phyloP scores from a whole-genome alignment of 2,329 filamentous ascomycete species.

The Ceratocystis lukuohia region DNA sequence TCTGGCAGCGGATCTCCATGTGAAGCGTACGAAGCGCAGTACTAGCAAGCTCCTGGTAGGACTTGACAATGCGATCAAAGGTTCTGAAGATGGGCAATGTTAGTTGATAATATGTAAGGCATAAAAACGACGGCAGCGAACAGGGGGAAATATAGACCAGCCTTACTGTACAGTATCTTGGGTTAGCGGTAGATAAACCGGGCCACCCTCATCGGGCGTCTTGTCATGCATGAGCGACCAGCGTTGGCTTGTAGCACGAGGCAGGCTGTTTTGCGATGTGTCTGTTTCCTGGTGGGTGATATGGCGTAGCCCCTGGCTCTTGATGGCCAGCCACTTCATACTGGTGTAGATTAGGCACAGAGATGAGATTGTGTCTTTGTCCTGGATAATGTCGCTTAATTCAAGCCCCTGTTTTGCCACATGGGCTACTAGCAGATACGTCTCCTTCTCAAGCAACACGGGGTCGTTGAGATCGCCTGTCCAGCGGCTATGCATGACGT shows the following conservation, averaged over 20 bases:
- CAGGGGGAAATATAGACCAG: neutral
- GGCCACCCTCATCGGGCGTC: conserved; percentile 44
- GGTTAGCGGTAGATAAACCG: conserved; percentile 78
- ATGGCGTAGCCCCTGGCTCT: conserved; percentile 66
- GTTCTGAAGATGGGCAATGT: conserved; percentile 36
- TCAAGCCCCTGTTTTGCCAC: conserved; percentile 51
- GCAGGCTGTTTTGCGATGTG: conserved; percentile 42
- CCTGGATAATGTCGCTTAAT: conserved; percentile 73
- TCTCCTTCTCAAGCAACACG: conserved; percentile 48
- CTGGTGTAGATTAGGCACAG: conserved; percentile 87
- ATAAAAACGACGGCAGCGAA: neutral
- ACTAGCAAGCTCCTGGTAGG: conserved; percentile 66
- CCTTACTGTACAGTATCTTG: conserved; percentile 67
- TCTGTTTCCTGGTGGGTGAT: conserved; percentile 64
- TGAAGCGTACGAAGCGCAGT: conserved; percentile 76
- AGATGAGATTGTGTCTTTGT: conserved; percentile 72
- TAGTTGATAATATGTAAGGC: neutral
- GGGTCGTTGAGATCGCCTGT: conserved; percentile 32
- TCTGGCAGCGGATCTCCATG: conserved; percentile 73
- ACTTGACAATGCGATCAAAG: conserved; percentile 76
- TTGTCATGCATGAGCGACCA: conserved; percentile 71
- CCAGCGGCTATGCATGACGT: conserved; percentile 56
- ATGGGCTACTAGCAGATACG: conserved; percentile 41
- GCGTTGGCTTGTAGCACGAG: conserved; percentile 50
- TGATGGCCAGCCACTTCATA: conserved; percentile 92